Conservation (phyloP, 2,329 filamentous ascomycete genomes). For the Canariomyces notabilis region DNA sequence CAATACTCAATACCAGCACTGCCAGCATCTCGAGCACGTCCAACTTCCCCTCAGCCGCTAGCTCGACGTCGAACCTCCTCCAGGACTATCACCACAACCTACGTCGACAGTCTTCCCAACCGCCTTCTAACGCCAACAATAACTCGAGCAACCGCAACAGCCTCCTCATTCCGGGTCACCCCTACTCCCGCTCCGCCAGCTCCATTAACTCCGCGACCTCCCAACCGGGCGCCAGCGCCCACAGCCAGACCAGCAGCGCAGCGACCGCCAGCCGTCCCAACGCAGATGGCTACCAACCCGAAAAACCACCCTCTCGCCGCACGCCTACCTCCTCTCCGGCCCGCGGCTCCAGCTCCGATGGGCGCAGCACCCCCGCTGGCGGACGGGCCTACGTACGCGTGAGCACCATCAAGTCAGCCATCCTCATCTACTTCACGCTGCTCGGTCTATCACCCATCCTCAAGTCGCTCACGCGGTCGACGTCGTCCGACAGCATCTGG, state of each 20-base stretch:
- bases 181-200: conserved; percentile 49
- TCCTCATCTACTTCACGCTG: conserved; percentile 88
- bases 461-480: conserved; percentile 91
- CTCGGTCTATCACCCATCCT: conserved; percentile 91
- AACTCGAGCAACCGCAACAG: conserved; percentile 19
- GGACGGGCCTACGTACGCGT: conserved; percentile 51
- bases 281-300: conserved; percentile 21
- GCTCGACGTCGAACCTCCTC: conserved; percentile 43
- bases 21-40: conserved; percentile 25
- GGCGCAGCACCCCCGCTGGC: too few species aligned
- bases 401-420: conserved; percentile 83
- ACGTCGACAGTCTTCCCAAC: conserved; percentile 8
- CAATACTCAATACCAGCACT: conserved; percentile 19
- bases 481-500: conserved; percentile 93
- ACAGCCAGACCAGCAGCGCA: conserved; percentile 4
- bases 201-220: conserved; percentile 47
- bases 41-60: conserved; percentile 37
- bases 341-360: conserved; percentile 30
- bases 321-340: conserved; percentile 21
- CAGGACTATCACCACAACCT: conserved; percentile 16
- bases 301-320: conserved; percentile 21
- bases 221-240: conserved; percentile 28
- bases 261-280: conserved; percentile 7
- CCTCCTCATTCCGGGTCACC: conserved; percentile 37
- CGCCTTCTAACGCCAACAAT: background rate